Conservation (phyloP, 352 stramenopile species). For the Globisporangium orthogonon region DNA sequence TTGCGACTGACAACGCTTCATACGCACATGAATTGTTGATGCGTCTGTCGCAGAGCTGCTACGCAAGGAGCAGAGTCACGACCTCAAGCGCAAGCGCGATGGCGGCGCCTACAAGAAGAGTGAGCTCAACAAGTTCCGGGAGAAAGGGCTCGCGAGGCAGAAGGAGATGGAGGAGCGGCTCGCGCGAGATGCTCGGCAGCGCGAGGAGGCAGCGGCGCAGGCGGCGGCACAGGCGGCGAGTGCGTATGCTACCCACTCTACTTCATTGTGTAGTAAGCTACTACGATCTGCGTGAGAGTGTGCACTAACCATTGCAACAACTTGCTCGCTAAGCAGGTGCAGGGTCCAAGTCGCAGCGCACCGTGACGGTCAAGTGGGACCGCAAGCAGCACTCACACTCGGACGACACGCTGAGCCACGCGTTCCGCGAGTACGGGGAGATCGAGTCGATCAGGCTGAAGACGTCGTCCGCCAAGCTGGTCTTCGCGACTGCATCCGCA, state of each 20-base stretch:
- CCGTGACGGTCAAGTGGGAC: conserved; percentile 78
- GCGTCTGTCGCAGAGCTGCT: conserved; percentile 37
- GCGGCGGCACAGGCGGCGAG: conserved; percentile 4
- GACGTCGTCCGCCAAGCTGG: conserved; percentile 53
- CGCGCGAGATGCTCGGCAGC: conserved; percentile 31
- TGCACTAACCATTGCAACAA: background rate
- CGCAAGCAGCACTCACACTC: conserved; percentile 60
- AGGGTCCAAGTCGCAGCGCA: conserved; percentile 54
- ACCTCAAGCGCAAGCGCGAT: conserved; percentile 29
- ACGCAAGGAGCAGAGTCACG: conserved; percentile 45
- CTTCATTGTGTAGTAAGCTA: background rate
- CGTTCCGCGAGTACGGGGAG: conserved; percentile 51
- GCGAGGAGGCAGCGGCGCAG: conserved; percentile 21
- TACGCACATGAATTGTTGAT: no score
- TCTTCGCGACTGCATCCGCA: conserved; percentile 39
- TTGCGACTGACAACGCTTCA: background rate
- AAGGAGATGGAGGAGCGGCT: conserved; percentile 47
- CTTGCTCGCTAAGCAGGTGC: background rate
- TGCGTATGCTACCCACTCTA: conserved; percentile 2
- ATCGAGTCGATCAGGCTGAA: conserved; percentile 73
- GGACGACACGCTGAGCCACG: conserved; percentile 58
- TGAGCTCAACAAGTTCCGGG: conserved; percentile 49
- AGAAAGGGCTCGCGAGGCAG: conserved; percentile 43
- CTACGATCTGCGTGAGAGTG: no score
- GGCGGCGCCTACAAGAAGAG: conserved; percentile 23